Percentiles rank a stretch among this genome's conserved stretches.
Evolutionary conservation across 2,329 filamentous ascomycete species (phyloP).

Genomic region (Hortaea werneckii): DNA sequence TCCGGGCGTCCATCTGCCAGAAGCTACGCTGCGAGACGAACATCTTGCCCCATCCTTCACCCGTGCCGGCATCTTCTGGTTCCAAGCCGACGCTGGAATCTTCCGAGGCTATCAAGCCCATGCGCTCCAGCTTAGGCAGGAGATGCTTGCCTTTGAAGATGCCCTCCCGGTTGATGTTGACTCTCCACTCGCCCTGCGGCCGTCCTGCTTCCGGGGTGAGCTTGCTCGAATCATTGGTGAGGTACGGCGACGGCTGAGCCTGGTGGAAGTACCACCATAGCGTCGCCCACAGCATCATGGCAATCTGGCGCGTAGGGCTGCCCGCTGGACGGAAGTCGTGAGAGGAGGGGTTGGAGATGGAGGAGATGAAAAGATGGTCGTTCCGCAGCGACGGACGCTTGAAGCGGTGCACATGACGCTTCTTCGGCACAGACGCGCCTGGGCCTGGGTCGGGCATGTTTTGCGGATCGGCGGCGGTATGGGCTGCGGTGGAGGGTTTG

Average conservation of each 20-base stretch:
- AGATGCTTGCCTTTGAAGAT: constrained; percentile 74
- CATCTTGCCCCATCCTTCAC: constrained; percentile 65
- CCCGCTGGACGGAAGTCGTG: constrained; percentile 68
- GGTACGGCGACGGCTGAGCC: constrained; percentile 54
- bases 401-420: constrained; percentile 52
- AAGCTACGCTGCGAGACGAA: constrained; percentile 73
- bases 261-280: constrained; percentile 98
- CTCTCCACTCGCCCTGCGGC: constrained; percentile 76
- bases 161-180: constrained; percentile 78
- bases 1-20: constrained; percentile 80
- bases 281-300: constrained; percentile 93
- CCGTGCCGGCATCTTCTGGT: constrained; percentile 46
- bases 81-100: constrained; percentile 63
- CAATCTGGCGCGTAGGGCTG: constrained; percentile 79
- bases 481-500: constrained; percentile 6
- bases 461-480: constrained; percentile 4
- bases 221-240: constrained; percentile 54
- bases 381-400: constrained; percentile 62
- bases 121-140: constrained; percentile 82
- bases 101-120: constrained; percentile 71
- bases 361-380: constrained; percentile 84
- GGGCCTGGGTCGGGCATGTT: constrained; percentile 10
- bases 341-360: constrained; percentile 73
- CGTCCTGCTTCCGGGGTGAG: constrained; percentile 56
- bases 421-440: constrained; percentile 12